Evolutionary conservation across 805 yeast species (phyloP), one percentile per base, ranked within the genome.

Genomic region (Phaffomyces thermotolerans): DNA sequence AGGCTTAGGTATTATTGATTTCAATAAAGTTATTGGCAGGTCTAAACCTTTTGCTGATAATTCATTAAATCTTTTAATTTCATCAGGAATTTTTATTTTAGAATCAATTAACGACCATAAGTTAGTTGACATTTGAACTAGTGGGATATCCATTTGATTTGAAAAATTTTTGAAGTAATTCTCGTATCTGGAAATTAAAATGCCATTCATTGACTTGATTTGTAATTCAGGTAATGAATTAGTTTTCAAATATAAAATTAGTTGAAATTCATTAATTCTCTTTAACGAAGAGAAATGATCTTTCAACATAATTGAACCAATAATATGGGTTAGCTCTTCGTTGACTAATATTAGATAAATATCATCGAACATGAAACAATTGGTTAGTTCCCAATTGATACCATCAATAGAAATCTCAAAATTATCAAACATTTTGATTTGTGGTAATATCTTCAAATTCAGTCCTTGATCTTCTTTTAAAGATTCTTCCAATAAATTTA

Each of bases 61-160:
- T 18, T 65, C 65, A 40, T 68, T 63, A 45, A 66, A 67, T 40
- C 59, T 60, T 18, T 60, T 50, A 3, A 72, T 65, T 37, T 69
- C 73, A 4, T 51, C 47, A 1, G 78, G 79, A 2, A 73, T 51
- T 14, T 44, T 34, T 8, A 63, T 46, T 13, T 53, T 43, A 13
- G 53, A 40, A 9, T 65, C 57, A 8, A 75, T 52, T 9, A 72
- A 49, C 9, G 55, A 56, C 79, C 83, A 74, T 1, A 72, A 71
- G 48, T 71, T 78, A 1, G 72, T 65, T 1, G 83, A 72, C 47
- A 77, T 57, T 52, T 76, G 78, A 29, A 65, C 63, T 23, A 76
- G 49, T 5, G 74, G 66, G 8, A 64, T 41, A 15, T 18, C 43
- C 32, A 34, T 40, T 20, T 43, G 42, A 14, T 38, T 45, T 9